These are phyloP conservation scores for Metschnikowia sp. DNA, from an alignment of 805 yeast genomes.

Conservation along the genomic window DNA sequence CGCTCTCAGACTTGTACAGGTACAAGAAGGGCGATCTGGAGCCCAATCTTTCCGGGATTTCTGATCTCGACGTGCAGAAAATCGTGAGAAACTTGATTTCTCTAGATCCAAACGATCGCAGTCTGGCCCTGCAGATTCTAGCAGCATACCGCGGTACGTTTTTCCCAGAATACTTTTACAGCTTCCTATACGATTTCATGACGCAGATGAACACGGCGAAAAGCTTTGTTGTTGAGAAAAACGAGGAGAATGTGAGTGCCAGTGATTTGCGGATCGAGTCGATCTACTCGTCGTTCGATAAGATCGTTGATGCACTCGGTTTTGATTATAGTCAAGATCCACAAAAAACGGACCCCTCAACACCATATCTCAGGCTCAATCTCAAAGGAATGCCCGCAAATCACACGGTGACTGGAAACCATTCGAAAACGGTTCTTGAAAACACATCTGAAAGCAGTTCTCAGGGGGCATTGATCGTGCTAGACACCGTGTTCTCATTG, in stretches of 20 bases:
- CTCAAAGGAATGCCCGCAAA: conserved; percentile 49
- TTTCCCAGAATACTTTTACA: conserved; percentile 69
- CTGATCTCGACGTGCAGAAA: conserved; percentile 46
- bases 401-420: conserved; percentile 40
- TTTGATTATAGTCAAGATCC: conserved; percentile 18
- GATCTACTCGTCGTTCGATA: conserved; percentile 57
- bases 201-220: conserved; percentile 25
- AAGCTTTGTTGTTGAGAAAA: conserved; percentile 12
- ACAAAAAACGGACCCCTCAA: neutral
- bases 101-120: conserved; percentile 59
- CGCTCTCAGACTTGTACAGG: conserved; percentile 81
- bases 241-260: conserved; percentile 22
- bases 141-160: conserved; percentile 44
- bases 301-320: conserved; percentile 27
- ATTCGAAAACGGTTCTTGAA: neutral
- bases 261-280: conserved; percentile 52
- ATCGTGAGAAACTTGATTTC: conserved; percentile 63
- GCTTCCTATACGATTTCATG: conserved; percentile 68
- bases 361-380: conserved; percentile 38
- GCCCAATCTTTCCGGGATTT: conserved; percentile 60
- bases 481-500: conserved; percentile 57
- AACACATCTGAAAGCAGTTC: conserved; percentile 17
- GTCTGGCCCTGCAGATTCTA: conserved; percentile 53
- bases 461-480: conserved; percentile 50
- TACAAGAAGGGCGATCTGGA: conserved; percentile 65